Conservation (phyloP, 2,329 filamentous ascomycete species). For the Colletotrichum trifolii region DNA sequence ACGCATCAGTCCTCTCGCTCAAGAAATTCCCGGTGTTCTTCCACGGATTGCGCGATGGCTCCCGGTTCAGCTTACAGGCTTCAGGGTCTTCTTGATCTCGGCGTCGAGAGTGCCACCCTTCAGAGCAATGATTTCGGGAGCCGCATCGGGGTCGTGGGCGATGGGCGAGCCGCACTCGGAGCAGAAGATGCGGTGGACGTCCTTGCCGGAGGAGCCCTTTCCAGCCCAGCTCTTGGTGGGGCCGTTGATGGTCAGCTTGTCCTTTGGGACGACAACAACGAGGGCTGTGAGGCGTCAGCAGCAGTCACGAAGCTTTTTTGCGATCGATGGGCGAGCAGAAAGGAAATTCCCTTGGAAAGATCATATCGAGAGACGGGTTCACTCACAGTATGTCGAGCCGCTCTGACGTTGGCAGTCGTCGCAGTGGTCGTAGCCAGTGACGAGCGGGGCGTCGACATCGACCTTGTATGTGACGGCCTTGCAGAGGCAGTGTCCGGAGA, state of each 20-base stretch:
- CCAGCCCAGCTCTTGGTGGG: conserved; percentile 73
- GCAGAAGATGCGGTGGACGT: conserved; percentile 77
- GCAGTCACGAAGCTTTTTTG: not conserved
- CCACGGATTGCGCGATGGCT: not conserved
- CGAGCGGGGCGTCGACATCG: conserved; percentile 60
- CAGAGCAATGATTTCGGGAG: conserved; percentile 75
- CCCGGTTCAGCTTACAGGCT: conserved; percentile 62
- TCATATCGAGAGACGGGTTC: not conserved
- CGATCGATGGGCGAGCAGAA: too few relatives aligned
- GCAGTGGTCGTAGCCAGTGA: conserved; percentile 77
- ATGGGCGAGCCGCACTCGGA: conserved; percentile 76
- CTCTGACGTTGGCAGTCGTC: conserved; percentile 79
- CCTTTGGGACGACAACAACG: conserved; percentile 74
- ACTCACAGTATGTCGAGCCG: conserved; percentile 75
- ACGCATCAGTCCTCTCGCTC: not conserved
- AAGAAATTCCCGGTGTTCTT: not conserved
- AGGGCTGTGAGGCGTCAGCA: conserved; percentile 59
- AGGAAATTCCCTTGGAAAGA: too few relatives aligned
- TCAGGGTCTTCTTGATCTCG: conserved; percentile 74
- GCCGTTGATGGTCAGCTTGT: conserved; percentile 71
- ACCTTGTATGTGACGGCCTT: conserved; percentile 76
- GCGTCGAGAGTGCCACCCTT: conserved; percentile 73
- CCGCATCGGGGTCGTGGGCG: conserved; percentile 76
- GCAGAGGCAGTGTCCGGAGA: conserved; percentile 78
- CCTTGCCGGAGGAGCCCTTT: conserved; percentile 68